Evolutionary conservation across 306 rosid genomes (phyloP).

Genomic region (Glycine tomentella): DNA sequence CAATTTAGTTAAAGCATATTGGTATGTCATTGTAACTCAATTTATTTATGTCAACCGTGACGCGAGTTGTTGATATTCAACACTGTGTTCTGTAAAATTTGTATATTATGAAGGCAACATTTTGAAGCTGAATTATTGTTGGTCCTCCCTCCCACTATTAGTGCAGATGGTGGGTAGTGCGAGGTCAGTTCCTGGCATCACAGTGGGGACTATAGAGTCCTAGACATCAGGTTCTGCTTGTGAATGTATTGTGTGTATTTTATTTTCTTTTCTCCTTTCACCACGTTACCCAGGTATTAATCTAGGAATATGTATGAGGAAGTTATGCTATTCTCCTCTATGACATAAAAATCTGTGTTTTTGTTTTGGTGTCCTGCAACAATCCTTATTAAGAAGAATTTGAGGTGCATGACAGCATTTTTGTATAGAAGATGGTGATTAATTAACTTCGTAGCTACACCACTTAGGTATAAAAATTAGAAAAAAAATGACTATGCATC

Average conservation of each 20-base stretch:
- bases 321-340: neutral
- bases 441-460: neutral
- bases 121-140: constrained; percentile 46
- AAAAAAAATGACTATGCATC: too few relatives aligned
- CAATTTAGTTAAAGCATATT: too few relatives aligned
- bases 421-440: neutral
- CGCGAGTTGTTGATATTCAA: too few relatives aligned
- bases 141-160: neutral
- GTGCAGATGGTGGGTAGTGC: constrained; percentile 24
- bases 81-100: neutral
- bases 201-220: constrained; percentile 46
- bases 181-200: constrained; percentile 50
- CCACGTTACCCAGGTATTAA: neutral
- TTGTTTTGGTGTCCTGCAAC: constrained; percentile 10
- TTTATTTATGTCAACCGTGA: neutral
- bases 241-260: neutral
- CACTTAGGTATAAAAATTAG: neutral
- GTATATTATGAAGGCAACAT: neutral
- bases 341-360: too few relatives aligned
- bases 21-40: too few relatives aligned
- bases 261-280: neutral
- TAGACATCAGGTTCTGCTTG: constrained; percentile 12
- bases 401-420: neutral
- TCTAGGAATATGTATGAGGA: neutral
- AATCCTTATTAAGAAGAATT: neutral